Evolutionary conservation across 2,329 filamentous ascomycete genomes (phyloP).

Genomic region (Neofusicoccum cordaticola): DNA sequence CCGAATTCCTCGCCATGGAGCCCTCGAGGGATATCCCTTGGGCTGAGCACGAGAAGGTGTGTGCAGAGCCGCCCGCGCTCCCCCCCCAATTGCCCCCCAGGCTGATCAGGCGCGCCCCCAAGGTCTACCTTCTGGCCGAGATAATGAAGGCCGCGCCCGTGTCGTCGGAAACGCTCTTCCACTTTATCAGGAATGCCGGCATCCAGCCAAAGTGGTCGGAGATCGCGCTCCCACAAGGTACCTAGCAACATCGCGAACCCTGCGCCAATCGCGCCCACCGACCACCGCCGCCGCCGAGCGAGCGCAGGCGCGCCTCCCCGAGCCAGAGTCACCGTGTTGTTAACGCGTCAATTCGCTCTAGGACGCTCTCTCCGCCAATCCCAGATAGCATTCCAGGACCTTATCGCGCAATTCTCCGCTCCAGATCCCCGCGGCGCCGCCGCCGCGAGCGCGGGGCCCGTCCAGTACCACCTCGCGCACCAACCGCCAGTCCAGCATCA

Average conservation of each 20-base stretch:
- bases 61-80: conserved; percentile 21
- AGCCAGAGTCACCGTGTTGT: neutral
- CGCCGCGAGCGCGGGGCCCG: conserved; percentile 14
- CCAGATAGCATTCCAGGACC: conserved; percentile 34
- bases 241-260: conserved; percentile 21
- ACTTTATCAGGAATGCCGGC: conserved; percentile 43
- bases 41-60: conserved; percentile 49
- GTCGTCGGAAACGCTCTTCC: conserved; percentile 42
- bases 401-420: conserved; percentile 26
- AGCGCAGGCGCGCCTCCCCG: neutral
- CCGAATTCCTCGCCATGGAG: conserved; percentile 37
- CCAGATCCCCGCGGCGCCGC: conserved; percentile 17
- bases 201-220: conserved; percentile 50
- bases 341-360: conserved; percentile 20
- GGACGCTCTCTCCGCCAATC: conserved; percentile 37
- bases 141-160: conserved; percentile 49
- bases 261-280: conserved; percentile 10
- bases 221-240: conserved; percentile 51
- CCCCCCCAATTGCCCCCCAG: conserved; percentile 14
- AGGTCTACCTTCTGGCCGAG: conserved; percentile 50
- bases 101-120: conserved; percentile 7
- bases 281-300: neutral
- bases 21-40: conserved; percentile 42
- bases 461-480: conserved; percentile 23
- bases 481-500: conserved; percentile 20